Evolutionary conservation across 441 rosid genomes (phyloP).

Genomic region (Aquilaria agallochum): DNA sequence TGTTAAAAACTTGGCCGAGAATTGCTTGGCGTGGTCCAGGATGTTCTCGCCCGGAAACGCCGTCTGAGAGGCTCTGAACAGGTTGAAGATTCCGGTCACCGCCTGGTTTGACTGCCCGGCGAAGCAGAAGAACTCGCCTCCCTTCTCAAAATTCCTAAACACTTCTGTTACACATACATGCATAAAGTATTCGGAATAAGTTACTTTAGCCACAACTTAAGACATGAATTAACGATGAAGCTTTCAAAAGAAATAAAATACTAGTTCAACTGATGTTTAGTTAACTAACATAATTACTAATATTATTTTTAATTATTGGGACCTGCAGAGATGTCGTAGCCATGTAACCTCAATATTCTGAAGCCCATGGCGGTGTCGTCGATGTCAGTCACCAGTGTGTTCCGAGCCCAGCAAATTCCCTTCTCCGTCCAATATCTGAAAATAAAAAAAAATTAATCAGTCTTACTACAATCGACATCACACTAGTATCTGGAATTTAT

Average conservation of each 20-base stretch:
- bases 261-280: too few species aligned
- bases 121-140: slow-evolving; percentile 59
- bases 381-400: slow-evolving; percentile 66
- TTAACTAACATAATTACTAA: too few species aligned
- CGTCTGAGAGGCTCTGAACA: slow-evolving; percentile 72
- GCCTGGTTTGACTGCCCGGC: slow-evolving; percentile 79
- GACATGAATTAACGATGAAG: too few species aligned
- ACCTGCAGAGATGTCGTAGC: slow-evolving; percentile 78
- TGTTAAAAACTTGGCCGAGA: slow-evolving; percentile 37
- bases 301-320: too few species aligned
- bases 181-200: too few species aligned
- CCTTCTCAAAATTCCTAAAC: slow-evolving; percentile 60
- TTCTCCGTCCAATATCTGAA: slow-evolving; percentile 73
- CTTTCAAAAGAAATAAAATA: too few species aligned
- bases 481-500: too few species aligned
- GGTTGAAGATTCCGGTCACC: slow-evolving; percentile 72
- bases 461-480: too few species aligned
- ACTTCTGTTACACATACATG: slow-evolving; percentile 37
- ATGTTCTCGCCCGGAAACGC: slow-evolving; percentile 57
- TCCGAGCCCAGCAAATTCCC: slow-evolving; percentile 95
- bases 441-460: neutral
- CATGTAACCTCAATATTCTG: slow-evolving; percentile 66
- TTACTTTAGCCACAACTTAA: too few species aligned
- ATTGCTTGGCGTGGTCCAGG: slow-evolving; percentile 48
- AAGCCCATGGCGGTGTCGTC: slow-evolving; percentile 98